A percentile compares a stretch with the other conserved stretches of the same genome.
Conservation (phyloP, 2,329 filamentous ascomycete species). For the Penicillium psychrosexuale region DNA sequence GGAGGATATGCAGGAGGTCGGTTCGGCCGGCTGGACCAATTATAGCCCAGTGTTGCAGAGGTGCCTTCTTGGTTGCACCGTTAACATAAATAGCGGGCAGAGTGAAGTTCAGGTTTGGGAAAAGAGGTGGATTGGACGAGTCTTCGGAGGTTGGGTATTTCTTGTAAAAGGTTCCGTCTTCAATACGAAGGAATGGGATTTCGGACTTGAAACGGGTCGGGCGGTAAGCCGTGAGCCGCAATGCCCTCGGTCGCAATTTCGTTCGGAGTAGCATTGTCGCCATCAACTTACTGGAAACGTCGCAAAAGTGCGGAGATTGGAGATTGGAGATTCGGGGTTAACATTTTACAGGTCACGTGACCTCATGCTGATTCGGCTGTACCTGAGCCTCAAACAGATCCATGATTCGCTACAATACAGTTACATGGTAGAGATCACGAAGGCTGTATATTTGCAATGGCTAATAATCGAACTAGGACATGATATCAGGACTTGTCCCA, state of each 20-base stretch:
- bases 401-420: background rate
- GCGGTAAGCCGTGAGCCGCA: background rate
- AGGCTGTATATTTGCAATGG: background rate
- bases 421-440: too few species aligned
- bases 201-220: conserved; percentile 10
- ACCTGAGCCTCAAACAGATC: background rate
- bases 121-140: conserved; percentile 63
- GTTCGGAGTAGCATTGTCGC: conserved; percentile 17
- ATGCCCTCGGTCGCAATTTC: conserved; percentile 10
- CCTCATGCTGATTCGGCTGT: background rate
- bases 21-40: conserved; percentile 79
- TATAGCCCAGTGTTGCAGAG: conserved; percentile 71
- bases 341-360: background rate
- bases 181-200: conserved; percentile 65
- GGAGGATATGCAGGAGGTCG: conserved; percentile 73
- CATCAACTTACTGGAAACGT: background rate
- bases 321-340: conserved; percentile 9
- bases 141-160: conserved; percentile 59
- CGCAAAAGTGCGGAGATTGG: background rate
- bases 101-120: conserved; percentile 66
- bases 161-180: conserved; percentile 79
- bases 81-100: conserved; percentile 47
- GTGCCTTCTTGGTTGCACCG: conserved; percentile 13
- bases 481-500: background rate
- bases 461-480: background rate